Conservation (phyloP, 1,284 basidiomycete species). For the Cystobasidium slooffiae region DNA sequence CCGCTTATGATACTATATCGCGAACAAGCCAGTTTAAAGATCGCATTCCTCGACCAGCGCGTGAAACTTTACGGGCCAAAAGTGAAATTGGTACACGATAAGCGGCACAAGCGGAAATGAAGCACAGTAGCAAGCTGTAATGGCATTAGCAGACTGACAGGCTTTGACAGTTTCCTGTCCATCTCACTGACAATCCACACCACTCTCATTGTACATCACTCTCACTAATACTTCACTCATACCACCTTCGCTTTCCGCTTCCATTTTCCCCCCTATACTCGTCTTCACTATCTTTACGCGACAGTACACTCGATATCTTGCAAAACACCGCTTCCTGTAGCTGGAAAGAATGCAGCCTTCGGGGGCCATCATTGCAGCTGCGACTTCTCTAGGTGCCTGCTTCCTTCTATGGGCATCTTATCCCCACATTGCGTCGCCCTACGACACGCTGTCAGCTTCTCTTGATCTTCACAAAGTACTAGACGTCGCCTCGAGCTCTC, state of each 20-base stretch:
- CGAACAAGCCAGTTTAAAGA: not conserved
- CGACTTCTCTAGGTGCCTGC: not conserved
- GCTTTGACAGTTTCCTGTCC: no score
- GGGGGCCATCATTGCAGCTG: constrained; percentile 2
- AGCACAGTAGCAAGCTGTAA: not conserved
- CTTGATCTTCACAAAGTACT: not conserved
- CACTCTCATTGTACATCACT: no score
- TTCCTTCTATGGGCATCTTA: constrained; percentile 6
- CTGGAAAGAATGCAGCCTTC: not conserved
- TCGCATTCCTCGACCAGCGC: constrained; percentile 2
- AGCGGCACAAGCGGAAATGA: not conserved
- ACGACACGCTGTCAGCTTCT: not conserved
- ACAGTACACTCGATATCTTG: no score
- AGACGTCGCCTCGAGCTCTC: not conserved
- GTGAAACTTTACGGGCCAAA: not conserved
- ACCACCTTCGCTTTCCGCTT: no score
- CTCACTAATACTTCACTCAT: no score
- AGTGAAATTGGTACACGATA: not conserved
- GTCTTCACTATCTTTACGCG: no score
- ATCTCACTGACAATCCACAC: no score
- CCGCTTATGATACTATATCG: no score
- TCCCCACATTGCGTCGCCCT: not conserved
- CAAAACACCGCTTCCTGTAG: no score
- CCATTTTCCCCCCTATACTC: no score
- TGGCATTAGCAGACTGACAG: no score